Evolutionary conservation across 2,329 filamentous ascomycete species (phyloP), one percentile per base, ranked within the genome.

Genomic region (Xylaria sp.): DNA sequence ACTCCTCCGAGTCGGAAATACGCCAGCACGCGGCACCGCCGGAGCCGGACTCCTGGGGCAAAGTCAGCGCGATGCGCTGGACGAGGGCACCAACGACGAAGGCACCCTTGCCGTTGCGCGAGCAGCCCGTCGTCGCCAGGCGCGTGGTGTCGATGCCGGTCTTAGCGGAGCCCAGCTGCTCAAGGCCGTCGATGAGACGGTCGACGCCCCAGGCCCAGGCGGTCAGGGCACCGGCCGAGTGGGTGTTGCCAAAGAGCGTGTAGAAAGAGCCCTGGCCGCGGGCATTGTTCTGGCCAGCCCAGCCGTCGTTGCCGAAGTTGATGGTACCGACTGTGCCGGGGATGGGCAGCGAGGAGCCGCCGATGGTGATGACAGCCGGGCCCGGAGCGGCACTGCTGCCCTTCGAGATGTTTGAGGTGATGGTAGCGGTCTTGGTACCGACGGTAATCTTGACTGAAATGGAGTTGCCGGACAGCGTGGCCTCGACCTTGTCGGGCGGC

Each of bases 131-230:
- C 1, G 89, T 86, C 54, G 85, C 87, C 22, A 87, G 76, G 2
- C 79, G 79, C 42, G 74, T 80, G 27, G 81, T 72, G 75, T 87
- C 82, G 74, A 90, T 88, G 44, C 80, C 79, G 2, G 81, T 79
- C 25, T 80, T 82, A 13, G 74, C 75, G 17, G 77, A 73, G 15
- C 80, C 79, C 47, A 84, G 78, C 74, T 82, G 79, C 79, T 88
- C 86, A 42, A 90, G 80, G 17, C 82, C 86, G 74, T 90, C 87
- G 56, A 90, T 83, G 69, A 89, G 81, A 58, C 86, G 85, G 72
- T 84, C 84, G 2, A 89, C 85, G 63, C 85, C 87, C 87, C 87
- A 90, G 9, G 87, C 85, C 88, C 88, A 90, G 29, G 88, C 86
- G 5, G 84, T 88, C 68, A 87, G 77, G 6, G 87, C 87, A 58